phyloP scores from a whole-genome alignment of 2,329 filamentous ascomycete species.

The Hypoxylon sp. region DNA sequence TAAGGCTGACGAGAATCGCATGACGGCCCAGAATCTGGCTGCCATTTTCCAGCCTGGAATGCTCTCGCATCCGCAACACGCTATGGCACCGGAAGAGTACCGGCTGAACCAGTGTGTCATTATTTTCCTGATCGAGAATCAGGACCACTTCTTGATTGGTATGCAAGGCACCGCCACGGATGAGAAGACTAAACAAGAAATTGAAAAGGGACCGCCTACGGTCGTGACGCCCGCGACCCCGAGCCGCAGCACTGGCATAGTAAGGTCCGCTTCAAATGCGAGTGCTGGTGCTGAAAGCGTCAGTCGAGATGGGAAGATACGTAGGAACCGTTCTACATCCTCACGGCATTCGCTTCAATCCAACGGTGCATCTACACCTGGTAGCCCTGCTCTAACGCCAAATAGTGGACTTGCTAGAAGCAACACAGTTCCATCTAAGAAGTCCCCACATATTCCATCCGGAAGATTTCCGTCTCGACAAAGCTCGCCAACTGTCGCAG shows the following conservation, averaged over 20 bases:
- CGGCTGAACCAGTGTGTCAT: slow-evolving; percentile 95
- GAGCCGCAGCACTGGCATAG: slow-evolving; percentile 68
- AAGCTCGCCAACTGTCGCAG: slow-evolving; percentile 54
- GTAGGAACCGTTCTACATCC: slow-evolving; percentile 92
- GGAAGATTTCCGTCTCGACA: slow-evolving; percentile 72
- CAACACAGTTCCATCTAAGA: slow-evolving; percentile 94
- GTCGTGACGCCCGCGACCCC: slow-evolving; percentile 65
- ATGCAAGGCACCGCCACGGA: slow-evolving; percentile 99
- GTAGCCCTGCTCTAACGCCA: slow-evolving; percentile 72
- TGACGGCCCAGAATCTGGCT: slow-evolving; percentile 94
- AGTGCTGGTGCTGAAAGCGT: slow-evolving; percentile 92
- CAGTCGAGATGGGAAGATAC: slow-evolving; percentile 82
- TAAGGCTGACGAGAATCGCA: slow-evolving; percentile 96
- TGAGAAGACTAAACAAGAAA: slow-evolving; percentile 76
- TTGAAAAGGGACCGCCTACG: slow-evolving; percentile 78
- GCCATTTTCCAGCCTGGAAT: slow-evolving; percentile 98
- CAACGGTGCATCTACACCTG: slow-evolving; percentile 78
- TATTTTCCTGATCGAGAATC: slow-evolving; percentile 98
- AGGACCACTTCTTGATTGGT: slow-evolving; percentile 97
- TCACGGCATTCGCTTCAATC: slow-evolving; percentile 88
- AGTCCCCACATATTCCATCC: slow-evolving; percentile 79
- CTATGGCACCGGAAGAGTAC: slow-evolving; percentile 96
- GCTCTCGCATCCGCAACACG: slow-evolving; percentile 92
- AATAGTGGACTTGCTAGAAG: slow-evolving; percentile 74
- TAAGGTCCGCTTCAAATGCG: slow-evolving; percentile 86